Evolutionary conservation across 768 basidiomycete species (phyloP).

Genomic region (Trametes punicea): DNA sequence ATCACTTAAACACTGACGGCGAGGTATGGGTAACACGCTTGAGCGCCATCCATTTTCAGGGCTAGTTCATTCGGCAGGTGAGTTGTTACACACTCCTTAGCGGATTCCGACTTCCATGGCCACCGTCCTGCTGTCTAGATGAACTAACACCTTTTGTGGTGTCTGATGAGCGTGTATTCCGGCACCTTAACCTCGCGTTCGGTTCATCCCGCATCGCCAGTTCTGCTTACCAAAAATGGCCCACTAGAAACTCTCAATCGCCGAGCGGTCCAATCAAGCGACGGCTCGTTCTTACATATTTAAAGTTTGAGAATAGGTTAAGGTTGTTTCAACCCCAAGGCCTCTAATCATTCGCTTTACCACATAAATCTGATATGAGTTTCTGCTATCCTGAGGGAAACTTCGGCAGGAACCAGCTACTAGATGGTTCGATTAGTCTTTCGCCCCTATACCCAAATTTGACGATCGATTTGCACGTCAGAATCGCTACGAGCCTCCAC

Average conservation of each 20-base stretch:
- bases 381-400: constrained; percentile 77
- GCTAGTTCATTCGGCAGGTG: constrained; percentile 89
- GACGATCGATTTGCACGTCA: constrained; percentile 96
- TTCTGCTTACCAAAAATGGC: constrained; percentile 74
- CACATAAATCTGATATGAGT: constrained; percentile 55
- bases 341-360: constrained; percentile 91
- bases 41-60: constrained; percentile 90
- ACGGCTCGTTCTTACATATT: constrained; percentile 58
- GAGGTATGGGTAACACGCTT: constrained; percentile 84
- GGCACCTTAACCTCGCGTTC: constrained; percentile 76
- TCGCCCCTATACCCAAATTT: constrained; percentile 95
- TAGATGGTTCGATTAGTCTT: constrained; percentile 96
- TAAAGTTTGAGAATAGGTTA: constrained; percentile 79
- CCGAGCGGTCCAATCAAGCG: constrained; percentile 47
- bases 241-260: constrained; percentile 70
- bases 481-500: constrained; percentile 94
- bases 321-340: constrained; percentile 86
- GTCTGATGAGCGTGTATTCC: constrained; percentile 81
- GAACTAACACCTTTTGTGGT: constrained; percentile 84
- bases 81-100: constrained; percentile 88
- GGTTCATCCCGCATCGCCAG: constrained; percentile 72
- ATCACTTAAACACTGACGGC: constrained; percentile 70
- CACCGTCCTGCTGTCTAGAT: constrained; percentile 87
- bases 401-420: constrained; percentile 92
- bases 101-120: constrained; percentile 84